Percentiles rank a stretch among this genome's conserved stretches.
Conservation (phyloP, 176 grass and related monocot genomes). For the Bolboschoenus planiculmis region DNA sequence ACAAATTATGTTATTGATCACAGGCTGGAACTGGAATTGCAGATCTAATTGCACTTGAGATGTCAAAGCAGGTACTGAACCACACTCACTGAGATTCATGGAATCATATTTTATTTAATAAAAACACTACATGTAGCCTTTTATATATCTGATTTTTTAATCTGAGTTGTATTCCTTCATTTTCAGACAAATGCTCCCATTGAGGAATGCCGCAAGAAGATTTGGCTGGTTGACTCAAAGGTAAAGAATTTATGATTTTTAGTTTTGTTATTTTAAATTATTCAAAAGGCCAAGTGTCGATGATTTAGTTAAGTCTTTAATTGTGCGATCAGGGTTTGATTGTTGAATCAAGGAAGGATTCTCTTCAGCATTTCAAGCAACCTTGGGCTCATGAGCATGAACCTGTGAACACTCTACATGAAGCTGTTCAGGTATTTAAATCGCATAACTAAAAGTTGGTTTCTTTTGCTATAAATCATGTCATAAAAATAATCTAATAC, state of each 20-base stretch:
- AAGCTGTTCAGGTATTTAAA: conserved; percentile 72
- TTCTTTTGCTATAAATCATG: conserved; percentile 5
- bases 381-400: conserved; percentile 92
- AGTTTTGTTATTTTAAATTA: conserved; percentile 3
- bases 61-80: conserved; percentile 76
- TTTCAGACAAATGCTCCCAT: conserved; percentile 74
- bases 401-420: conserved; percentile 56
- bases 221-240: conserved; percentile 96
- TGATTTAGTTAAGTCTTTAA: conserved; percentile 20
- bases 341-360: conserved; percentile 54
- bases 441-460: conserved; percentile 7
- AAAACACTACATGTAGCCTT: background rate
- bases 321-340: conserved; percentile 78
- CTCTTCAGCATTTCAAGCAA: conserved; percentile 87
- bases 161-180: conserved; percentile 27
- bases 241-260: conserved; percentile 28
- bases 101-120: background rate
- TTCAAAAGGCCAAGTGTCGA: conserved; percentile 9
- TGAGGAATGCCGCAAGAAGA: conserved; percentile 85
- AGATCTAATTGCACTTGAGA: conserved; percentile 96
- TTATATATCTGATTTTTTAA: background rate
- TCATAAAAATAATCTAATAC: background rate
- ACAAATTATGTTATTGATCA: background rate
- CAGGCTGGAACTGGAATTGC: conserved; percentile 99
- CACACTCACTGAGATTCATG: background rate